Percentiles rank a stretch among this genome's conserved stretches.
These are phyloP conservation scores for Chlamydomonas reinhardtii DNA, from an alignment of 163 green algal species.

Conservation along the genomic window DNA sequence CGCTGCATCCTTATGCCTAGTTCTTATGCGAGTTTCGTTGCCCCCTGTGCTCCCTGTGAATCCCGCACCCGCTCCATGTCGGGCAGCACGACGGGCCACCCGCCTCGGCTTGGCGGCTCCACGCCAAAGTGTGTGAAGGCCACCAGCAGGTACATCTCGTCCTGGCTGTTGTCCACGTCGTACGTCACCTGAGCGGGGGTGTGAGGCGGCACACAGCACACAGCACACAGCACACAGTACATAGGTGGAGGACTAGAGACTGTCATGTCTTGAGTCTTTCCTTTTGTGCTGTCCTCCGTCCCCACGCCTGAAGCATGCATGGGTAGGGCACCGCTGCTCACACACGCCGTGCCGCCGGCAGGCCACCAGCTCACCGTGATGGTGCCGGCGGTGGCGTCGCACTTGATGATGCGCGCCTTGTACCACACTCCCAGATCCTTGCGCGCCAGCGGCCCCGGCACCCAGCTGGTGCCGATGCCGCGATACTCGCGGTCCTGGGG, in stretches of 20 bases:
- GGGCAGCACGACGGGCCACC: conserved; percentile 2
- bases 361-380: conserved; percentile 24
- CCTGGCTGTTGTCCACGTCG: conserved; percentile 31
- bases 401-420: neutral
- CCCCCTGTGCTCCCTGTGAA: too few relatives aligned
- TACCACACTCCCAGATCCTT: conserved; percentile 24
- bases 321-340: too few relatives aligned
- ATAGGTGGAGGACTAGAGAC: too few relatives aligned
- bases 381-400: neutral
- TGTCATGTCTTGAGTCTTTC: too few relatives aligned
- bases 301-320: too few relatives aligned
- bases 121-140: conserved; percentile 36
- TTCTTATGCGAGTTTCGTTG: too few relatives aligned
- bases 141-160: conserved; percentile 29
- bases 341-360: too few relatives aligned
- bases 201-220: neutral
- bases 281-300: too few relatives aligned
- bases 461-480: conserved; percentile 17
- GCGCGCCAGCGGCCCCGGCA: neutral
- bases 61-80: conserved; percentile 34
- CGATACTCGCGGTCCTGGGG: neutral
- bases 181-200: conserved; percentile 7
- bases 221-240: too few relatives aligned
- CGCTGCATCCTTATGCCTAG: too few relatives aligned
- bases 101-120: neutral